Evolutionary conservation across 768 basidiomycete species (phyloP), one percentile per base, ranked within the genome.

Genomic region (Sporobolomyces roseus): DNA sequence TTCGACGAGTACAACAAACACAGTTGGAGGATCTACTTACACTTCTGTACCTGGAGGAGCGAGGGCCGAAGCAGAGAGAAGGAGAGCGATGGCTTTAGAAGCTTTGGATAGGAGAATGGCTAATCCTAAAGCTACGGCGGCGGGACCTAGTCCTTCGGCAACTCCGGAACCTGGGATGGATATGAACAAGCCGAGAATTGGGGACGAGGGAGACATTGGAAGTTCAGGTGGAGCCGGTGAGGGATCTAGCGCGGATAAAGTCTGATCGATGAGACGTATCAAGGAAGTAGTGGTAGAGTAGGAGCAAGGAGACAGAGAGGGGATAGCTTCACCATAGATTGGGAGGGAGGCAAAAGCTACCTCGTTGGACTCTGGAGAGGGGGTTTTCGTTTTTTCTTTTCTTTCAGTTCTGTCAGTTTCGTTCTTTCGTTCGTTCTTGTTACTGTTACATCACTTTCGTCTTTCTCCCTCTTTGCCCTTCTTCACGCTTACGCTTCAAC

Each of bases 21-120:
- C 77, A n/a, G 56, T 70, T 2, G 64, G 65, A 14, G 71, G 71
- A 33, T 66, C 86, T 19, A 81, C 81, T 14, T 93, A 91, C 77
- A 81, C 80, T 48, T 86, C 86, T 74, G 82, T 89, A 53, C 91
- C 93, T 41, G 93, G 91, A 19, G 89, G 87, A 76, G 87, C 92
- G 25, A 84, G 96, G 38, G 96, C 96, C 27, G 96, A 99, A 80
- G 96, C 96, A 25, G 96, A 99, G 81, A 83, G 96, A 67, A 82
- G 94, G 81, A 85, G 94, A 93, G 93, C 70, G 64, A 85, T 78
- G 21, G 96, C 96, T 35, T 81, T 99, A 75, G 96, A 97, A 79
- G 96, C 96, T 5, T 84, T 99, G 41, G 96, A 99, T 75, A 93
- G 96, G 75, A 85, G 93, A 35, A 79, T 98, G 60, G 91, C 93